Percentiles rank a stretch among this genome's conserved stretches.
These are phyloP conservation scores for Erigeron philadelphicus DNA, from an alignment of 140 eudicot genomes.

Conservation along the genomic window DNA sequence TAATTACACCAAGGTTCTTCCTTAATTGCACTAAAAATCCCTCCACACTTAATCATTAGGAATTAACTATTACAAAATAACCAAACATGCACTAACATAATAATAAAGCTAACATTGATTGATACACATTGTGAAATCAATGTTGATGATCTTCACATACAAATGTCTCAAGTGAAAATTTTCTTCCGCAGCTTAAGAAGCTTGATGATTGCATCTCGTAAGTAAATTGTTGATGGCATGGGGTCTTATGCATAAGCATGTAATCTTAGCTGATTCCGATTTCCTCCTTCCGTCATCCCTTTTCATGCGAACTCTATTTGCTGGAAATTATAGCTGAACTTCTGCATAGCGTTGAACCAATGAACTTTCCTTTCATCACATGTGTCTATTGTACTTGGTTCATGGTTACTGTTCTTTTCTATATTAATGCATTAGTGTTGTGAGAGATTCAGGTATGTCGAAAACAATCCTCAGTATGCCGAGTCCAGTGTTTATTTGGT, in stretches of 20 bases:
- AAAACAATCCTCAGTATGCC: conserved; percentile 95
- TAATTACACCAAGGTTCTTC: too few relatives aligned
- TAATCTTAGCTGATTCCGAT: not conserved
- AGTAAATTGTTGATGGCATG: conserved; percentile 30
- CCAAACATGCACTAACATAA: too few relatives aligned
- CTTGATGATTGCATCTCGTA: conserved; percentile 94
- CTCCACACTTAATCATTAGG: too few relatives aligned
- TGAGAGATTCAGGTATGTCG: conserved; percentile 64
- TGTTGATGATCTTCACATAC: conserved; percentile 84
- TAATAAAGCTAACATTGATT: too few relatives aligned
- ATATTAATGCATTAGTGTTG: conserved; percentile 12
- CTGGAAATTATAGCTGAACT: not conserved
- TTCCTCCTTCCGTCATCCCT: not conserved
- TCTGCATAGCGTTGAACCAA: not conserved
- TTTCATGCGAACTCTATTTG: conserved; percentile 10
- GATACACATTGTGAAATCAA: too few relatives aligned
- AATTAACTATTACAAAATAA: too few relatives aligned
- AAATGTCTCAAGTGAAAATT: conserved; percentile 66
- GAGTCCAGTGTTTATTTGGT: conserved; percentile 91
- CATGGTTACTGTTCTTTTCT: not conserved
- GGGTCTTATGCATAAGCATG: conserved; percentile 21
- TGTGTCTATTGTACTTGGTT: conserved; percentile 7
- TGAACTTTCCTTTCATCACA: conserved; percentile 7
- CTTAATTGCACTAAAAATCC: too few relatives aligned
- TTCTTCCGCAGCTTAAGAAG: conserved; percentile 78